A percentile compares a stretch with the other conserved stretches of the same genome.
These are phyloP conservation scores for Lophium mytilinum DNA, from an alignment of 495 filamentous ascomycete species.

Conservation along the genomic window DNA sequence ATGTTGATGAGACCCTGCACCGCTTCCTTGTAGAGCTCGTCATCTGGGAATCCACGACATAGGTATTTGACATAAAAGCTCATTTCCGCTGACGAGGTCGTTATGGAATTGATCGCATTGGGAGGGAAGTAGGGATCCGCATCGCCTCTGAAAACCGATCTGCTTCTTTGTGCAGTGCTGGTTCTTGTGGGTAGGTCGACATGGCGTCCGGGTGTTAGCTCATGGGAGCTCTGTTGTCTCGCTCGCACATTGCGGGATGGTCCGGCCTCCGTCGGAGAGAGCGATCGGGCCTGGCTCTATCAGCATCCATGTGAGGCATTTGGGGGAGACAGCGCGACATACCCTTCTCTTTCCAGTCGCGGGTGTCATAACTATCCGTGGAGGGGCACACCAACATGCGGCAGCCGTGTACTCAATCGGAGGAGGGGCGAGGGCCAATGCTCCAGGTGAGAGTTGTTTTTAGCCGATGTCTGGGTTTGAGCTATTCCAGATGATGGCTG, in stretches of 20 bases:
- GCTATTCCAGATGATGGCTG: too few species aligned
- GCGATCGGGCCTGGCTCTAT: neutral
- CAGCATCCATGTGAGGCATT: too few species aligned
- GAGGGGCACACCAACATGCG: too few species aligned
- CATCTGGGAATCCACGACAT: neutral
- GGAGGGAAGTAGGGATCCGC: neutral
- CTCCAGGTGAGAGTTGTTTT: too few species aligned
- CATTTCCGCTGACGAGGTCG: neutral
- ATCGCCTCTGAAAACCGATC: neutral
- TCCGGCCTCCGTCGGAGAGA: neutral
- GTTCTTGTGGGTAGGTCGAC: too few species aligned
- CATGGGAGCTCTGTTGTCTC: too few species aligned
- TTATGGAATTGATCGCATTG: neutral
- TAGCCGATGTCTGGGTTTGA: too few species aligned
- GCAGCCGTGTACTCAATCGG: too few species aligned
- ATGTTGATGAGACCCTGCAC: slow-evolving; percentile 13
- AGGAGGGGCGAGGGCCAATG: too few species aligned
- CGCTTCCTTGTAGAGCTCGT: slow-evolving; percentile 6
- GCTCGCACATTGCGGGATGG: neutral
- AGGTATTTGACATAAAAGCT: slow-evolving; percentile 5
- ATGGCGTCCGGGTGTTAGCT: neutral
- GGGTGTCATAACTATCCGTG: too few species aligned
- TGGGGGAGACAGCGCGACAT: too few species aligned
- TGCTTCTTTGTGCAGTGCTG: neutral
- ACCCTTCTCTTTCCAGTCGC: too few species aligned